phyloP scores from a whole-genome alignment of 2,329 filamentous ascomycete species.

The Aspergillus tamarii region DNA sequence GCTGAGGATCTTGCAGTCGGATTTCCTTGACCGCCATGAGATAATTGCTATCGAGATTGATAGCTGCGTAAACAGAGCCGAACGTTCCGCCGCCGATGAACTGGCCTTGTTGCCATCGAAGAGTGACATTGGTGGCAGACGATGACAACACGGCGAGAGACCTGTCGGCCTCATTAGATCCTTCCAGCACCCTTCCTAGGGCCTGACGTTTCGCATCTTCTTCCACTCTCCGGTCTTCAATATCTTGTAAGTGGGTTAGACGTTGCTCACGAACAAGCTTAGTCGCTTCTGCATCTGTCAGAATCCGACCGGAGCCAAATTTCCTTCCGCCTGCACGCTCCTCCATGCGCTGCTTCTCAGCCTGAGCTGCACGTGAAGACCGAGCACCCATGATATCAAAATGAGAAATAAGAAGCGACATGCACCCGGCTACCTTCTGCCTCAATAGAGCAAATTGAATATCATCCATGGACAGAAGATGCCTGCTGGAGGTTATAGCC shows the following conservation, averaged over 20 bases:
- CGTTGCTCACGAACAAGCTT: constrained; percentile 75
- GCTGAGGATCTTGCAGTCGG: constrained; percentile 90
- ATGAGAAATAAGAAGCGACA: constrained; percentile 95
- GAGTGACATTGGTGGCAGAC: constrained; percentile 89
- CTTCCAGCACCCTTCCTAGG: constrained; percentile 87
- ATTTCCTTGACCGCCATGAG: constrained; percentile 99
- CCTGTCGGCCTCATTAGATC: constrained; percentile 92
- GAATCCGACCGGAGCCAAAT: constrained; percentile 73
- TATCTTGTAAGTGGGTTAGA: constrained; percentile 69
- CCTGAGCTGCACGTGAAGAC: constrained; percentile 89
- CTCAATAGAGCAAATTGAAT: constrained; percentile 82
- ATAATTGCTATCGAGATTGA: constrained; percentile 94
- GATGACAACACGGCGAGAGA: constrained; percentile 93
- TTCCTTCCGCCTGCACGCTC: constrained; percentile 75
- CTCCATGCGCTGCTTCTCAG: constrained; percentile 86
- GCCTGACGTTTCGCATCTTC: constrained; percentile 84
- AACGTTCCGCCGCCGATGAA: constrained; percentile 97
- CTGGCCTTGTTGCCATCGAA: constrained; percentile 98
- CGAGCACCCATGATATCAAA: constrained; percentile 99
- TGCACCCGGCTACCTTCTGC: constrained; percentile 91
- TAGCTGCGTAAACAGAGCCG: constrained; percentile 94
- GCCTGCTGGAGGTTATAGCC: constrained; percentile 92
- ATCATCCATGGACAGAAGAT: constrained; percentile 88
- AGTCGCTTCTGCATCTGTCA: constrained; percentile 84
- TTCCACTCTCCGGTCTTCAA: constrained; percentile 78